Conservation (phyloP, 495 filamentous ascomycete genomes). For the Penicillium lividum region DNA sequence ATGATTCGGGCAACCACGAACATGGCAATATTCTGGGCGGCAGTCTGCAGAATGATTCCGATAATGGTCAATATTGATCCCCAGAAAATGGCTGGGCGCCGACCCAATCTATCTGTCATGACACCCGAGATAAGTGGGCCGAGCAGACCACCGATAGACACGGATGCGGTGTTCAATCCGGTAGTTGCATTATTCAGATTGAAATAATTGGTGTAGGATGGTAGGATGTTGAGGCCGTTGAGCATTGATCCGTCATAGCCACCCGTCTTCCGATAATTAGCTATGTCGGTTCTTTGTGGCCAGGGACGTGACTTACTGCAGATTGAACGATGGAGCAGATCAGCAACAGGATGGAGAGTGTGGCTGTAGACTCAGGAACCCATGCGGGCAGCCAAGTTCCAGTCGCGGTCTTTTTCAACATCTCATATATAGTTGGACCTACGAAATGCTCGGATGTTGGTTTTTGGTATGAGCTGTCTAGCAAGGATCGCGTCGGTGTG, state of each 20-base stretch:
- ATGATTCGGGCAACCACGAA: conserved; percentile 46
- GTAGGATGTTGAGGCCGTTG: conserved; percentile 54
- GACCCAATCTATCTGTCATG: conserved; percentile 43
- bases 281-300: not conserved
- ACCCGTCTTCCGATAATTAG: conserved; percentile 24
- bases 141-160: conserved; percentile 46
- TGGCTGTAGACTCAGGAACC: conserved; percentile 47
- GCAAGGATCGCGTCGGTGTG: not conserved
- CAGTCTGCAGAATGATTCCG: conserved; percentile 49
- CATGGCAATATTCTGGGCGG: conserved; percentile 51
- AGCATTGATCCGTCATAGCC: conserved; percentile 55
- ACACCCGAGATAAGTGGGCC: conserved; percentile 40
- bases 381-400: conserved; percentile 56
- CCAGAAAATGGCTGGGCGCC: conserved; percentile 48
- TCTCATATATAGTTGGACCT: conserved; percentile 4
- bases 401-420: conserved; percentile 38
- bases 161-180: conserved; percentile 48
- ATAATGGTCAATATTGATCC: conserved; percentile 41
- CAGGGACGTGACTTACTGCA: conserved; percentile 25
- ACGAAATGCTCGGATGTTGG: too few relatives aligned
- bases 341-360: conserved; percentile 42
- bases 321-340: conserved; percentile 52
- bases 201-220: conserved; percentile 52
- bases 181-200: conserved; percentile 42
- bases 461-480: not conserved